A percentile compares a stretch with the other conserved stretches of the same genome.
These are phyloP conservation scores for Phalaenopsis hybrid DNA, from an alignment of 116 monocot genomes.

Conservation along the genomic window DNA sequence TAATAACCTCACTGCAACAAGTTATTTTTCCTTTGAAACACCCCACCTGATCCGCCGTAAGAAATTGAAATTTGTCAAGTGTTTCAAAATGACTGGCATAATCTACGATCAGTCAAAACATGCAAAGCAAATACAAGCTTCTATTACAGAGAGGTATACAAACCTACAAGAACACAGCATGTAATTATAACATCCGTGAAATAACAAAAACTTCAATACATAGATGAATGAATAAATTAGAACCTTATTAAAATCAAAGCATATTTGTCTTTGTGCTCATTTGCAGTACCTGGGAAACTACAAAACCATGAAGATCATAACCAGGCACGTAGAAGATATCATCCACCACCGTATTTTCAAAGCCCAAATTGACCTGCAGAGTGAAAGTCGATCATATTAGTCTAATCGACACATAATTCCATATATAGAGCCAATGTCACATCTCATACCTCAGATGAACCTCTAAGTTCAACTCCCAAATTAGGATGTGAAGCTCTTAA, in stretches of 20 bases:
- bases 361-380: conserved; percentile 73
- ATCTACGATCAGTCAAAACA: neutral
- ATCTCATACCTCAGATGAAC: conserved; percentile 57
- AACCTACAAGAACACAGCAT: neutral
- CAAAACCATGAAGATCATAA: conserved; percentile 81
- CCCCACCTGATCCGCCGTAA: neutral
- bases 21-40: neutral
- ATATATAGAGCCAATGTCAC: neutral
- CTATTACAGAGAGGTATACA: neutral
- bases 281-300: conserved; percentile 78
- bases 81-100: neutral
- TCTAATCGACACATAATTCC: neutral
- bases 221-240: neutral
- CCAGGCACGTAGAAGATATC: conserved; percentile 78
- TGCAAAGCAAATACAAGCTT: neutral
- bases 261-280: neutral
- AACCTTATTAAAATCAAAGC: neutral
- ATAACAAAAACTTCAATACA: neutral
- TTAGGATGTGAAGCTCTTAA: conserved; percentile 66
- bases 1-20: neutral
- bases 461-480: conserved; percentile 54
- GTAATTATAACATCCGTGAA: neutral
- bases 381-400: conserved; percentile 1
- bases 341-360: conserved; percentile 63
- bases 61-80: neutral